Conservation (phyloP, 1,284 basidiomycete genomes). For the Phellopilus nigrolimitatus region DNA sequence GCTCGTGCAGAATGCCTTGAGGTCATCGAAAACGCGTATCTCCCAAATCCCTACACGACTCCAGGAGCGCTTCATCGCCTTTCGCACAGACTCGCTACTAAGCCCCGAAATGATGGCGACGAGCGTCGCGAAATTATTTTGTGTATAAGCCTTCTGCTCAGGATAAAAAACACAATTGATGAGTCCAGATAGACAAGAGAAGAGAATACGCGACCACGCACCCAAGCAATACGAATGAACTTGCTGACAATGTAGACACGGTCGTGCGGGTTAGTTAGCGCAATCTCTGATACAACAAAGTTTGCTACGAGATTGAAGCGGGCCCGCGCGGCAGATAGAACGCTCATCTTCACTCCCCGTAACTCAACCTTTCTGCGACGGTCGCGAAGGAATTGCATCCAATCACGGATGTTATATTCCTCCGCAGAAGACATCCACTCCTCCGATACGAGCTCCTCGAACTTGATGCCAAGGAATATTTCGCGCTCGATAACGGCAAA, state of each 20-base stretch:
- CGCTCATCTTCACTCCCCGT: constrained; percentile 58
- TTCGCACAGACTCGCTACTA: constrained; percentile 65
- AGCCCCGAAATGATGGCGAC: constrained; percentile 81
- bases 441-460: constrained; percentile 75
- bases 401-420: constrained; percentile 73
- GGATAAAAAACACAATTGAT: constrained; percentile 9
- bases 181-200: constrained; percentile 16
- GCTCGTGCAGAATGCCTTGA: constrained; percentile 66
- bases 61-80: constrained; percentile 68
- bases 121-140: constrained; percentile 78
- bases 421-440: constrained; percentile 57
- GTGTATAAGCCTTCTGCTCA: constrained; percentile 73
- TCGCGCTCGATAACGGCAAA: constrained; percentile 87
- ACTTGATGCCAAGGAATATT: constrained; percentile 76
- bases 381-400: constrained; percentile 78
- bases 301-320: constrained; percentile 85
- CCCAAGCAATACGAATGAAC: constrained; percentile 85
- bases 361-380: constrained; percentile 64
- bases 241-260: constrained; percentile 68
- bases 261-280: constrained; percentile 62
- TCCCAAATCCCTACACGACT: constrained; percentile 69
- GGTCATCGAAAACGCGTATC: constrained; percentile 68
- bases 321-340: constrained; percentile 73
- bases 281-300: constrained; percentile 78
- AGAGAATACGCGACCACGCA: constrained; percentile 29